Base-by-base conservation (phyloP, 163 green algal genomes). In the Chlamydomonas reinhardtii region DNA sequence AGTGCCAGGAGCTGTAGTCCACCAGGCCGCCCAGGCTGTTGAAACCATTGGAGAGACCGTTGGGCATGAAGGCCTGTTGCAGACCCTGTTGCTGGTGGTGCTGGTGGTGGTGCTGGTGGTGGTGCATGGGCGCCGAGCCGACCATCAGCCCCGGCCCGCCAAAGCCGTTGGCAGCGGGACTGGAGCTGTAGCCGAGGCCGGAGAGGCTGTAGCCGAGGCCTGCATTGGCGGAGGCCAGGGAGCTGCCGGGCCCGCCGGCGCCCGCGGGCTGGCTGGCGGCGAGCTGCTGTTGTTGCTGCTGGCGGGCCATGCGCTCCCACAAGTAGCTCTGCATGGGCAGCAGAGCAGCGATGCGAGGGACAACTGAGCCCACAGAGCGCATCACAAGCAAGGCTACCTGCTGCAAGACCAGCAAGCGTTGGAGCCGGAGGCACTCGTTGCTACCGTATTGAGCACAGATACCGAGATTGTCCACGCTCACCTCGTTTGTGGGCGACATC, bases 401-500 rank as follows among this genome's bases (percentile, higher is more conserved):
- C 5, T 8, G 39, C 39, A 48, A 48, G 39, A 5, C 5, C 39
- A 48, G 39, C 39, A 8, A 5, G 39, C 39, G 8, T 48, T n/a
- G n/a, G n/a, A n/a, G n/a, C n/a, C n/a, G n/a, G n/a, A n/a, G n/a
- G n/a, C n/a, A n/a, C n/a, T n/a, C n/a, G n/a, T n/a, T n/a, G n/a
- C n/a, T n/a, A n/a, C n/a, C n/a, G n/a, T n/a, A n/a, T n/a, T n/a
- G n/a, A n/a, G n/a, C n/a, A n/a, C n/a, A n/a, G n/a, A n/a, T n/a
- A n/a, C n/a, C n/a, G n/a, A n/a, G n/a, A n/a, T 1, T 19, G 48
- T 22, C 15, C 64, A 3, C 14, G 20, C 64, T 9, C 56, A 85
- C 78, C 78, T 85, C 78, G 9, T 76, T 54, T 2, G 78, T 76
- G 20, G 78, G 78, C 9, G 78, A 85, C 78, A 85, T 85, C 16